phyloP scores from a whole-genome alignment of 2,329 filamentous ascomycete species.

The Cordyceps pruinosa region DNA sequence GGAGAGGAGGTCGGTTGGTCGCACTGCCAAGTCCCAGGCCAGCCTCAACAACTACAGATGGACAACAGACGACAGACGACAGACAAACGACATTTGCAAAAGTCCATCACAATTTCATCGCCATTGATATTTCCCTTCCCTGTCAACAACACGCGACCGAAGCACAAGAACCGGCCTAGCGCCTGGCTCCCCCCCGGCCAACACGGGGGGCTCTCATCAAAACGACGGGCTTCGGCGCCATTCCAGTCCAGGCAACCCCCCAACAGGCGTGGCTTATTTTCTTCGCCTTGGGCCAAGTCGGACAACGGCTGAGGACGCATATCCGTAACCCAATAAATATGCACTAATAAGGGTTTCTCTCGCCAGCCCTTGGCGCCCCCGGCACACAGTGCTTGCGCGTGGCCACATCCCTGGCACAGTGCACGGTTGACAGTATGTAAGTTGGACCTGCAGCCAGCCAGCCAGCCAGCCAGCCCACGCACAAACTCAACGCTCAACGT shows the following conservation, averaged over 20 bases:
- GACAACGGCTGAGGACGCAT: slow-evolving; percentile 5
- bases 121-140: background rate
- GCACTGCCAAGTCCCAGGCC: background rate
- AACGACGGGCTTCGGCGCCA: background rate
- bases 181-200: no score
- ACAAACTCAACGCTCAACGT: background rate
- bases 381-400: background rate
- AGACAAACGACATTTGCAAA: no score
- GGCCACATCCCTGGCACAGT: background rate
- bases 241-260: background rate
- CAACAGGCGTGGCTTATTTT: slow-evolving; percentile 3
- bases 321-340: background rate
- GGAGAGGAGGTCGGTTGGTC: background rate
- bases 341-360: background rate
- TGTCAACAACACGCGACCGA: background rate
- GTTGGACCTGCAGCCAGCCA: background rate
- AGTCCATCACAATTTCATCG: background rate
- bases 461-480: background rate
- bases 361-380: background rate
- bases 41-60: background rate
- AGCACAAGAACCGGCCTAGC: background rate
- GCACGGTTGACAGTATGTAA: background rate
- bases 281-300: background rate
- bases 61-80: no score
- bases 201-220: background rate